Conservation (phyloP, 176 grass and related monocot genomes). For the Eragrostis nindensis region DNA sequence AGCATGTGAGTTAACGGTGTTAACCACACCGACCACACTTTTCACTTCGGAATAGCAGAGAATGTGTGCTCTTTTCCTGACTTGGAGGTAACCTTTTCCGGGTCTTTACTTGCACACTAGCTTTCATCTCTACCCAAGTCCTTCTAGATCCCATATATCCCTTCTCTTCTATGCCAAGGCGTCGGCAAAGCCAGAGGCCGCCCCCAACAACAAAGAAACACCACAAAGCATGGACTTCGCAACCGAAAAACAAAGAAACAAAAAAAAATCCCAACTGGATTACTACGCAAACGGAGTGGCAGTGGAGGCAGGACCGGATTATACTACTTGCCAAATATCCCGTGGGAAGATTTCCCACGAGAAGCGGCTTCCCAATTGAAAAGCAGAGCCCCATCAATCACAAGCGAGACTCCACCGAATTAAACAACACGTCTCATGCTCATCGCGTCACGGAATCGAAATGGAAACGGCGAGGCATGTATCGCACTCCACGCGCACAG, state of each 20-base stretch:
- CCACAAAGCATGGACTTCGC: neutral
- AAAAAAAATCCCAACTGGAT: neutral
- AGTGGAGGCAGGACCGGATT: constrained; percentile 9
- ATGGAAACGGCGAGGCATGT: neutral
- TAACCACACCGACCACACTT: neutral
- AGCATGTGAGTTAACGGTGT: neutral
- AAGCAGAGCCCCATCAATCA: neutral
- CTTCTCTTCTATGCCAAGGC: constrained; percentile 40
- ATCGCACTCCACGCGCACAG: neutral
- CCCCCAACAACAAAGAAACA: neutral
- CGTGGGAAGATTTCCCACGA: constrained; percentile 6
- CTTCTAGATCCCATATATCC: constrained; percentile 12
- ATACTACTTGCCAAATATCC: constrained; percentile 24
- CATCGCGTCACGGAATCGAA: neutral
- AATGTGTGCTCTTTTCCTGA: neutral
- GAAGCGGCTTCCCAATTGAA: neutral
- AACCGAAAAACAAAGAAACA: neutral
- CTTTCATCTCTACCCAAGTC: neutral
- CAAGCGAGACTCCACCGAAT: neutral
- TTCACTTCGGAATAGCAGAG: neutral
- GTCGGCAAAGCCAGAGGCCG: neutral
- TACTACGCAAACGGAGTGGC: neutral
- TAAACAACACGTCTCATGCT: constrained; percentile 26
- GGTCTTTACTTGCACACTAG: constrained; percentile 37
- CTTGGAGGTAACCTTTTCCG: neutral